Percentiles rank a stretch among this genome's conserved stretches.
Conservation (phyloP, 1,139 yeast species). For the Debaryomyces psychrophilus region DNA sequence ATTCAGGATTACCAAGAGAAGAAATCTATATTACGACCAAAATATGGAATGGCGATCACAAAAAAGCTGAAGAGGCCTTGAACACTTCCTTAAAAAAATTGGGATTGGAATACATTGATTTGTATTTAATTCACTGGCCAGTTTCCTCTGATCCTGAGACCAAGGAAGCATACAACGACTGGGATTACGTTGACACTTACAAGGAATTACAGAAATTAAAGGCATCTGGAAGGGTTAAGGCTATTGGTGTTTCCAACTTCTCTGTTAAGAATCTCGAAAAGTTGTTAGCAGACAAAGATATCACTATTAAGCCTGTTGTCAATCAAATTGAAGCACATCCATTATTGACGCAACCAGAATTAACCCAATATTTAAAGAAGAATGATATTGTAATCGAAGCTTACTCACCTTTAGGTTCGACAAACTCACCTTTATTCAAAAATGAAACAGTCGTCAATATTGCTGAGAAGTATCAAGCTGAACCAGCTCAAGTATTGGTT, state of each 20-base stretch:
- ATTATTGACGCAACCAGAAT: constrained; percentile 53
- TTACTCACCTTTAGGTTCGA: constrained; percentile 61
- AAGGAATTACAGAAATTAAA: constrained; percentile 65
- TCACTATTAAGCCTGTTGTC: constrained; percentile 54
- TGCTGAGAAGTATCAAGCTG: constrained; percentile 48
- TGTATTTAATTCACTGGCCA: constrained; percentile 91
- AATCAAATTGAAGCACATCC: constrained; percentile 68
- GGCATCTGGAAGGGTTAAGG: constrained; percentile 56
- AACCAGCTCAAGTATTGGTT: constrained; percentile 50
- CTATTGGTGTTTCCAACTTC: constrained; percentile 67
- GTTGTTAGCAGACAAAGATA: constrained; percentile 49
- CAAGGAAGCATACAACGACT: constrained; percentile 35
- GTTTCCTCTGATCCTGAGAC: constrained; percentile 47
- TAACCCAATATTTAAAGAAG: constrained; percentile 45
- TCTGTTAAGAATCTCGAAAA: constrained; percentile 48
- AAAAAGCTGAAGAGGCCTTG: constrained; percentile 60
- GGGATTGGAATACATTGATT: constrained; percentile 79
- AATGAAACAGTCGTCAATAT: constrained; percentile 43
- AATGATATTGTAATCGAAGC: constrained; percentile 54
- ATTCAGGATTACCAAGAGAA: constrained; percentile 68
- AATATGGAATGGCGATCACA: constrained; percentile 71
- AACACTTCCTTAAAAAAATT: constrained; percentile 65
- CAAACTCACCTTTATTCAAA: constrained; percentile 52
- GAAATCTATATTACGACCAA: constrained; percentile 81
- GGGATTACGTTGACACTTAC: constrained; percentile 71